Base-by-base conservation (phyloP, 2,329 filamentous ascomycete species). In the Orbilia brochopaga region DNA sequence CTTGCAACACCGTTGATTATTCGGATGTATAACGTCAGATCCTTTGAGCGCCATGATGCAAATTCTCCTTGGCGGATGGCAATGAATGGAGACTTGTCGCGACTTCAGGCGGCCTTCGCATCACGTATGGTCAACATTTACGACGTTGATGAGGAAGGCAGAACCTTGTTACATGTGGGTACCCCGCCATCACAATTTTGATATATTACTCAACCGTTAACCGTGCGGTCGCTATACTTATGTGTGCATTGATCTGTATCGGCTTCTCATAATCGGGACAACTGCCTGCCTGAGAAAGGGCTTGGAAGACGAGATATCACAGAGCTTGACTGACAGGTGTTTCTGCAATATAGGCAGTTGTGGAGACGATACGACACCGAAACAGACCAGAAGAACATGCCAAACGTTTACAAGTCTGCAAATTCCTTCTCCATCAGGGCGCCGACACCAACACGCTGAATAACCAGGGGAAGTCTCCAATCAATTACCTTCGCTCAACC, bases 151-250 rank as follows among this genome's bases (percentile, higher is more conserved):
- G 15, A 65, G 10, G 6, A 46, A 24, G 66, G 66, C 0, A 50
- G 21, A n/a, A 72, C 53, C 30, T 23, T 72, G 21, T 37, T 72
- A 17, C 66, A 72, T 11, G 66, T 72, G 60, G 60, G 59, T 60
- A 30, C 30, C 11, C 2, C 19, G 8, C n/a, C 44, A 6, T 19
- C 21, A 5, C 4, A 10, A 48, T 19, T 11, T 5, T 48, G 11
- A 19, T 15, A 44, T 44, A 44, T 15, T 37, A 37, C 15, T 37
- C 35, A 37, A 37, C n/a, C n/a, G n/a, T n/a, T n/a, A n/a, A n/a
- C n/a, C n/a, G n/a, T n/a, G n/a, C n/a, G n/a, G n/a, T n/a, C n/a
- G n/a, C n/a, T n/a, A n/a, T n/a, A n/a, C n/a, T n/a, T n/a, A n/a
- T n/a, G n/a, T n/a, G n/a, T n/a, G n/a, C n/a, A n/a, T n/a, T n/a